Base-by-base conservation (phyloP, 192 early-diverging fungal genomes). In the Umbelopsis ramanniana region DNA sequence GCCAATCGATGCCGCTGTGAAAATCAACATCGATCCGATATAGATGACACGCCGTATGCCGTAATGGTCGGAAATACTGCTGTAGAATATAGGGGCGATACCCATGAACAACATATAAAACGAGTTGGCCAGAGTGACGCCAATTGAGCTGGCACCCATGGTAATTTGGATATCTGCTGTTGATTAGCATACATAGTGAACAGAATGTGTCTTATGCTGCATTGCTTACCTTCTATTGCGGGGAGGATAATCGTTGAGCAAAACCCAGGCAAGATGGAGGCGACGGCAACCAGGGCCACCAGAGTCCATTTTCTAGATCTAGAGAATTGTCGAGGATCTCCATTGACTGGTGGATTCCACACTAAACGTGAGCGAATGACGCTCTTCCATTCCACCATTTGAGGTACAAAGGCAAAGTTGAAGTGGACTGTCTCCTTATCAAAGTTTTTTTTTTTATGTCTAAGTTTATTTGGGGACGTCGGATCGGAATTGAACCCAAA, bases 91-190 rank as follows among this genome's bases (percentile, higher is more conserved):
- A 10, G 83, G 80, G 70, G 81, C 79, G 45, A 85, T 81, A 33
- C 84, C 84, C 79, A 85, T 85, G 68, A 85, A 85, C 14, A 85
- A 71, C 66, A 85, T 82, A 35, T 79, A 85, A 35, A 85, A 68
- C 37, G 81, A 81, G 52, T 73, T 78, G 43, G 71, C 73, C 21
- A 78, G 37, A 10, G 76, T 78, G 2, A 78, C 76, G 47, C 70
- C 72, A 55, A 78, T 78, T 8, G 72, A 70, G 72, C 76, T 33
- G 57, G 76, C 26, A 70, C 63, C 76, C 73, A 24, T 67, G 6
- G 40, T 45, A n/a, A 4, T 46, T 37, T 54, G 46, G 6, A 45
- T 43, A 33, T 68, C 33, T 52, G 37, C 26, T 48, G 11, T 12
- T 29, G 7, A 17, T 72, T 63, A 71, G 23, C n/a, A 67, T 17